Conservation (phyloP, 2,329 filamentous ascomycete species). For the Monilinia fructicola region DNA sequence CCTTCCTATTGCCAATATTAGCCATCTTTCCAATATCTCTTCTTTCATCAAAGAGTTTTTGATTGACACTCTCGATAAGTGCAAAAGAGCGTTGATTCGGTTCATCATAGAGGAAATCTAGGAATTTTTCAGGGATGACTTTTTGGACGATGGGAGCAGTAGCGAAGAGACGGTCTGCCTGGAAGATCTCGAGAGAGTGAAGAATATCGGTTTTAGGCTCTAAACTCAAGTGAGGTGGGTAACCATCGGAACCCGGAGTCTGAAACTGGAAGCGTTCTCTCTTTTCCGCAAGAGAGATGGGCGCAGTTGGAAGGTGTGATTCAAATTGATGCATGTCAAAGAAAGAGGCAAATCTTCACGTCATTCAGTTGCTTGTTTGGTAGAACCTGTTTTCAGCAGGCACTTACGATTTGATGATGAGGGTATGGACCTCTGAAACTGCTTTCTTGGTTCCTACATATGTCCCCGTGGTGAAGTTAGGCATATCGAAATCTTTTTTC, state of each 20-base stretch:
- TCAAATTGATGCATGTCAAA: slow-evolving; percentile 20
- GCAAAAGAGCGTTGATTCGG: slow-evolving; percentile 17
- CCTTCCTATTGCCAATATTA: slow-evolving; percentile 27
- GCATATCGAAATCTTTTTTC: neutral
- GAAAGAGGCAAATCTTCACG: slow-evolving; percentile 16
- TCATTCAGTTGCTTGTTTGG: neutral
- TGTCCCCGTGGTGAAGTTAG: slow-evolving; percentile 16
- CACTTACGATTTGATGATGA: slow-evolving; percentile 17
- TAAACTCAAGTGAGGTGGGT: slow-evolving; percentile 15
- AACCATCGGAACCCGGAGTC: slow-evolving; percentile 12
- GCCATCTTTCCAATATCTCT: slow-evolving; percentile 19
- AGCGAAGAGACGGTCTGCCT: slow-evolving; percentile 8
- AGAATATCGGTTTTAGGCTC: slow-evolving; percentile 10
- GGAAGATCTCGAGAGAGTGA: slow-evolving; percentile 18
- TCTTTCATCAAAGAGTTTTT: slow-evolving; percentile 6
- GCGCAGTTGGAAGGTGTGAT: neutral
- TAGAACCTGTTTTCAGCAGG: neutral
- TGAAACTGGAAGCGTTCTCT: slow-evolving; percentile 21
- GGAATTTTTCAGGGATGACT: slow-evolving; percentile 15
- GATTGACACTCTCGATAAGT: slow-evolving; percentile 11
- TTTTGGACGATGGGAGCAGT: slow-evolving; percentile 15
- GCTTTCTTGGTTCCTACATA: slow-evolving; percentile 21
- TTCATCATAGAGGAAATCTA: slow-evolving; percentile 18
- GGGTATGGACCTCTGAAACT: slow-evolving; percentile 10
- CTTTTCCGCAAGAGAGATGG: slow-evolving; percentile 3